Evolutionary conservation across 2,329 filamentous ascomycete genomes (phyloP).

Genomic region (Calonectria honghensis): DNA sequence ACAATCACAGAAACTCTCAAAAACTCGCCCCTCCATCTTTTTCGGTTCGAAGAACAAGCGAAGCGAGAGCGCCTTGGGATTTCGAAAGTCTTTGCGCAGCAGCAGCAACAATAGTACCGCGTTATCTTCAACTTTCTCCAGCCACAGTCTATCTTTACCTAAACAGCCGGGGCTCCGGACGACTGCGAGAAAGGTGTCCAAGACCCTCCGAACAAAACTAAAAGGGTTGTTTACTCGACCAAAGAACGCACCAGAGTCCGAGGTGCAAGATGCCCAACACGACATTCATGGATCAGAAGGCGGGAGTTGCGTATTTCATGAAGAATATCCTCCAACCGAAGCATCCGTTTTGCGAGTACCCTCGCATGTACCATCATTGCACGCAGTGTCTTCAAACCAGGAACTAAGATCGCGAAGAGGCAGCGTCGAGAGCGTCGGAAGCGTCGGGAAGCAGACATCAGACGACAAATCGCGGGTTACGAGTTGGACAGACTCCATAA

Average conservation of each 20-base stretch:
- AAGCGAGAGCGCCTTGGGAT: slow-evolving; percentile 58
- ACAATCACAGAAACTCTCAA: slow-evolving; percentile 60
- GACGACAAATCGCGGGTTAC: slow-evolving; percentile 80
- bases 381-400: slow-evolving; percentile 67
- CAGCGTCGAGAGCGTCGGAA: slow-evolving; percentile 71
- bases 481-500: slow-evolving; percentile 81
- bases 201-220: slow-evolving; percentile 76
- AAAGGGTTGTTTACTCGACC: slow-evolving; percentile 64
- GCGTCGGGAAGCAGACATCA: slow-evolving; percentile 61
- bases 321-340: slow-evolving; percentile 61
- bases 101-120: slow-evolving; percentile 64
- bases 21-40: slow-evolving; percentile 66
- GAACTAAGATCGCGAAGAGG: slow-evolving; percentile 72
- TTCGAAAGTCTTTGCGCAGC: slow-evolving; percentile 71
- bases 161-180: slow-evolving; percentile 63
- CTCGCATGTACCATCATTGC: slow-evolving; percentile 70
- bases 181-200: slow-evolving; percentile 78
- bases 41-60: slow-evolving; percentile 63
- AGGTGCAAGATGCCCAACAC: slow-evolving; percentile 33
- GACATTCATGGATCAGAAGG: slow-evolving; percentile 49
- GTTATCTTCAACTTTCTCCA: slow-evolving; percentile 57
- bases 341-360: slow-evolving; percentile 69
- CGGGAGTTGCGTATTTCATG: slow-evolving; percentile 59
- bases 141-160: slow-evolving; percentile 46
- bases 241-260: slow-evolving; percentile 46